Evolutionary conservation across 2,329 filamentous ascomycete genomes (phyloP).

Genomic region (Nigrograna mackinnonii): DNA sequence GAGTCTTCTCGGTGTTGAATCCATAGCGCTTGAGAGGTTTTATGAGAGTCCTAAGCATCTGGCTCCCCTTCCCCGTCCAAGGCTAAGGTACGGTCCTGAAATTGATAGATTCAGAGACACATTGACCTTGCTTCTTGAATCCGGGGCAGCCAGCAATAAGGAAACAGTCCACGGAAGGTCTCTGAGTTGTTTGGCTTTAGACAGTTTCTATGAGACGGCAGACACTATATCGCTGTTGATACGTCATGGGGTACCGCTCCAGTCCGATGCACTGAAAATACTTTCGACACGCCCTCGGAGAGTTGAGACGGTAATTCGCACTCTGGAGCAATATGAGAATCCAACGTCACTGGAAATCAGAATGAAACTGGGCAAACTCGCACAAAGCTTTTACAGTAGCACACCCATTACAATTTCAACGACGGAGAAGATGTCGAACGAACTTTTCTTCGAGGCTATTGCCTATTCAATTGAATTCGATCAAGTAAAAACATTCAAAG

Average conservation of each 20-base stretch:
- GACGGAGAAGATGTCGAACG: background rate
- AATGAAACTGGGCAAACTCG: background rate
- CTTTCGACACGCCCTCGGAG: too few relatives aligned
- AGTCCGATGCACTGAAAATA: too few relatives aligned
- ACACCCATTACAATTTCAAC: too few relatives aligned
- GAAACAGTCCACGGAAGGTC: background rate
- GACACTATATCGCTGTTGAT: too few relatives aligned
- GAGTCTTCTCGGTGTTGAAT: background rate
- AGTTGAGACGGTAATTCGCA: too few relatives aligned
- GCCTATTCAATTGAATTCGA: background rate
- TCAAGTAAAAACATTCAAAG: background rate
- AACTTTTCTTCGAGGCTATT: background rate
- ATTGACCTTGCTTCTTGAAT: background rate
- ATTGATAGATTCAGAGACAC: background rate
- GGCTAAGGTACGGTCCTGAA: background rate
- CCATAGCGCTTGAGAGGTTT: background rate
- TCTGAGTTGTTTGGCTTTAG: too few relatives aligned
- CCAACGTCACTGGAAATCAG: background rate
- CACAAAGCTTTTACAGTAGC: too few relatives aligned
- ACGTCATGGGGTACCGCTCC: too few relatives aligned
- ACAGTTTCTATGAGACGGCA: too few relatives aligned
- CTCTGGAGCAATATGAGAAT: too few relatives aligned
- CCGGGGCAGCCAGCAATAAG: background rate
- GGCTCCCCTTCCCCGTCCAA: background rate
- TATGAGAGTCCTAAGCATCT: background rate